phyloP scores from a whole-genome alignment of 768 basidiomycete species.

The Lactarius evosmus region DNA sequence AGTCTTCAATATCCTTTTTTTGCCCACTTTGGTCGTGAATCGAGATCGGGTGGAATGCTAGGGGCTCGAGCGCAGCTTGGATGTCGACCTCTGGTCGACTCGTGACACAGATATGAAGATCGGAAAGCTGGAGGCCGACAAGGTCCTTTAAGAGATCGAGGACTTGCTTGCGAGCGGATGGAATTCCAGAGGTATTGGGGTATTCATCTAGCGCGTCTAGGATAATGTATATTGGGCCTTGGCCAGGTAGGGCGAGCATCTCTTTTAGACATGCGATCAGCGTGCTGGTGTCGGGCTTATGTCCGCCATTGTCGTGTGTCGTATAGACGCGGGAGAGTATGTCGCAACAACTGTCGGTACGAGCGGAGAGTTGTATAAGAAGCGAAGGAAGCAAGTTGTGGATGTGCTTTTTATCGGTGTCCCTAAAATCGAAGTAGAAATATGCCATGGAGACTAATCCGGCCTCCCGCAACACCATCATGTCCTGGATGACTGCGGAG shows the following conservation, averaged over 20 bases:
- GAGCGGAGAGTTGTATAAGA: not conserved
- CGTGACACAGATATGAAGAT: not conserved
- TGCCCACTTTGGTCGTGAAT: not conserved
- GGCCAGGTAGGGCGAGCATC: not conserved
- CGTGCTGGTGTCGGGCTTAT: not conserved
- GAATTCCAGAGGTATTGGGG: not conserved
- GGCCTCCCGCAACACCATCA: not conserved
- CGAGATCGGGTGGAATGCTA: not conserved
- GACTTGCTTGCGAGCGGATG: not conserved
- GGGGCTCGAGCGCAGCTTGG: not conserved
- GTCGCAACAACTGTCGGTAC: not conserved
- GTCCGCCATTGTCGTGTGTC: not conserved
- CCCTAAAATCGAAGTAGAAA: not conserved
- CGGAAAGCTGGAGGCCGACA: not conserved
- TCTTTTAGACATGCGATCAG: not conserved
- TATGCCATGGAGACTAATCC: not conserved
- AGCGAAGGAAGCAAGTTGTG: not conserved
- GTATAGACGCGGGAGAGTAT: not conserved
- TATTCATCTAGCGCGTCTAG: slow-evolving; percentile 2
- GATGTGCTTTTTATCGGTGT: not conserved
- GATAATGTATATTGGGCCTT: not conserved
- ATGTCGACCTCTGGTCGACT: not conserved
- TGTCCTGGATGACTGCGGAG: slow-evolving; percentile 1
- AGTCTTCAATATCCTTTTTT: not conserved
- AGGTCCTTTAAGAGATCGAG: not conserved